Evolutionary conservation across 2,329 filamentous ascomycete species (phyloP).

Genomic region (Bipolaris oryzae): DNA sequence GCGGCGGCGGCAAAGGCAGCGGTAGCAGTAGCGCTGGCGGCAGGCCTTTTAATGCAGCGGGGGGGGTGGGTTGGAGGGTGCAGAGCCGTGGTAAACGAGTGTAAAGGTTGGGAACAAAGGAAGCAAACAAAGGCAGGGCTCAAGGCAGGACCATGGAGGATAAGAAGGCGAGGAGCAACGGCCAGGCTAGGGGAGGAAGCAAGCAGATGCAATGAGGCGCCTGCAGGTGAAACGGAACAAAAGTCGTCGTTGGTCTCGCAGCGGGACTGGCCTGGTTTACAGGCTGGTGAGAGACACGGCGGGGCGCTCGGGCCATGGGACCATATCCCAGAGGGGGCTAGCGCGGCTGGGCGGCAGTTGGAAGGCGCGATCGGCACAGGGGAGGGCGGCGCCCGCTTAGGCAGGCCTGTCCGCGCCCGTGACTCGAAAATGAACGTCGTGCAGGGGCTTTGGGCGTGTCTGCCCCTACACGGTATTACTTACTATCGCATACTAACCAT

Average conservation of each 20-base stretch:
- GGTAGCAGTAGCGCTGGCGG: not conserved
- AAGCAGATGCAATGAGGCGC: conserved; percentile 15
- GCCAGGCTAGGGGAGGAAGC: conserved; percentile 22
- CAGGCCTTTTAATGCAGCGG: not conserved
- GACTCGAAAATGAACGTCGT: conserved; percentile 14
- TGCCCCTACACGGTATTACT: conserved; percentile 14
- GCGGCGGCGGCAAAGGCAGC: conserved; percentile 1
- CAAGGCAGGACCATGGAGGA: conserved; percentile 23
- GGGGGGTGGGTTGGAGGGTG: not conserved
- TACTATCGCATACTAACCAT: conserved; percentile 2
- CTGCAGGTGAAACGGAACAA: not conserved
- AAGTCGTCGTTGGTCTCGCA: conserved; percentile 6
- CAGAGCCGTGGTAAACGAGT: conserved; percentile 33
- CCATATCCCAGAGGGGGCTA: conserved; percentile 7
- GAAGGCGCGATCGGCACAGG: conserved; percentile 31
- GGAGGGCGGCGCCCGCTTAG: conserved; percentile 19
- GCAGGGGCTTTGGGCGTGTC: conserved; percentile 11
- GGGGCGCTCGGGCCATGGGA: conserved; percentile 20
- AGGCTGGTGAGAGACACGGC: conserved; percentile 20
- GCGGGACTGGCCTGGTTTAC: conserved; percentile 33
- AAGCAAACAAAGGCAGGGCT: conserved; percentile 22
- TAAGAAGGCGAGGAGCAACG: conserved; percentile 24
- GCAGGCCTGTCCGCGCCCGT: conserved; percentile 20
- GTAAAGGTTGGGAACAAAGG: conserved; percentile 18
- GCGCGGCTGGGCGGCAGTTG: conserved; percentile 9